Percentiles rank a stretch among this genome's conserved stretches.
Conservation (phyloP, 1,139 yeast species). For the Magnusiomyces suaveolens region DNA sequence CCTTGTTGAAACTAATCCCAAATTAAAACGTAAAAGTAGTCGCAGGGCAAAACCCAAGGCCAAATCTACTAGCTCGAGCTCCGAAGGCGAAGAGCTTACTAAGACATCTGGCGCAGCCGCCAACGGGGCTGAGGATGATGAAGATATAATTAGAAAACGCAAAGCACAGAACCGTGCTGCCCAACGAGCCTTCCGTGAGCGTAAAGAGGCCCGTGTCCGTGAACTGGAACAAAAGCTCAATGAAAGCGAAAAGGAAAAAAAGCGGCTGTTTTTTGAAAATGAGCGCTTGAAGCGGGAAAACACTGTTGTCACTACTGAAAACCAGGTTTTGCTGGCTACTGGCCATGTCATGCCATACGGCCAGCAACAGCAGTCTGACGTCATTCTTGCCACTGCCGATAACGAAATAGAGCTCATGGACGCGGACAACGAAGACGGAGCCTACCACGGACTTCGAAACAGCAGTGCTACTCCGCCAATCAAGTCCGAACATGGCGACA, state of each 20-base stretch:
- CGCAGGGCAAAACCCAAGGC: neutral
- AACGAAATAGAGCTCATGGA: too few relatives aligned
- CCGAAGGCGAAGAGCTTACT: neutral
- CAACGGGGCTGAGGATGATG: constrained; percentile 28
- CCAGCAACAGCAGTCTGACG: too few relatives aligned
- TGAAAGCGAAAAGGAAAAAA: constrained; percentile 52
- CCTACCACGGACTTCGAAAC: too few relatives aligned
- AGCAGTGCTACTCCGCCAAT: neutral
- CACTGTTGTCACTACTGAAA: constrained; percentile 48
- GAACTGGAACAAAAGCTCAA: constrained; percentile 54
- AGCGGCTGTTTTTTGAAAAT: constrained; percentile 43
- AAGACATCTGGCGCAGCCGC: neutral
- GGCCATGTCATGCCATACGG: neutral
- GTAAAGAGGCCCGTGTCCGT: constrained; percentile 65
- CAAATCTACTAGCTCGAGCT: neutral
- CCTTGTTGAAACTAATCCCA: too few relatives aligned
- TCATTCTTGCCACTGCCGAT: too few relatives aligned
- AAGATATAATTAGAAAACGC: constrained; percentile 45
- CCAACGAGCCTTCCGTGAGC: constrained; percentile 79
- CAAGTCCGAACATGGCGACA: neutral
- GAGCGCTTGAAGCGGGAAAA: constrained; percentile 47
- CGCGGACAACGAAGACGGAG: too few relatives aligned
- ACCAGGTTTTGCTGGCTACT: constrained; percentile 40
- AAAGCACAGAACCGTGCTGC: constrained; percentile 86
- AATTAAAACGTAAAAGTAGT: neutral